Evolutionary conservation across 1,139 yeast genomes (phyloP), one percentile per base, ranked within the genome.

Genomic region (Martiniozyma asiatica): DNA sequence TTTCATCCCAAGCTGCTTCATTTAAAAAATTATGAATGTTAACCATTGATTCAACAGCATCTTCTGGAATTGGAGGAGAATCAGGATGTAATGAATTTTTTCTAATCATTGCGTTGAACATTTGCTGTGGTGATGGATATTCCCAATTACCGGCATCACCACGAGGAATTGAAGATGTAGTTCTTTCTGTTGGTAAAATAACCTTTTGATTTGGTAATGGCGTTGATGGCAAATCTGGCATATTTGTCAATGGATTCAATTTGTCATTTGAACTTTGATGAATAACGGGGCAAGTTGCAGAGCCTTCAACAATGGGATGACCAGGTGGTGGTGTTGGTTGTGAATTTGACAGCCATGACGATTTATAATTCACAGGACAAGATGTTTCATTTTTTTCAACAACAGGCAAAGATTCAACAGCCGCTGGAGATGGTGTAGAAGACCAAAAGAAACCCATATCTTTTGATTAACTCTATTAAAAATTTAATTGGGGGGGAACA

Each of bases 1-100:
- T 85, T 53, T 92, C 96, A 43, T 72, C 72, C 99, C 99, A 92
- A 7, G 97, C 97, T 9, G 95, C 96, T 55, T 92, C 99, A 53
- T 92, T 92, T 44, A 92, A 59, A 50, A 87, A 89, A 54, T 92
- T 92, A 56, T 92, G 99, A 27, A 89, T 94, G 39, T 79, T 92
- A 21, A 92, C 98, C 99, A 92, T 92, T 31, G 85, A 70, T 44
- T 82, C 96, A 6, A 89, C 96, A 0, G 96, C 96, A 40, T 84
- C 95, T 52, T 85, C 97, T 2, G 92, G 92, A n/a, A n/a, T n/a
- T n/a, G n/a, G n/a, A n/a, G n/a, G n/a, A n/a, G n/a, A n/a, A 17
- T 17, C 18, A 24, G 89, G 69, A 16, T 73, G 82, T 27, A 79
- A 78, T 48, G 85, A 85, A 10, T 96, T 95, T 57, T 89, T 89